phyloP scores from a whole-genome alignment of 306 rosid species.

The Cucurbita moschata region DNA sequence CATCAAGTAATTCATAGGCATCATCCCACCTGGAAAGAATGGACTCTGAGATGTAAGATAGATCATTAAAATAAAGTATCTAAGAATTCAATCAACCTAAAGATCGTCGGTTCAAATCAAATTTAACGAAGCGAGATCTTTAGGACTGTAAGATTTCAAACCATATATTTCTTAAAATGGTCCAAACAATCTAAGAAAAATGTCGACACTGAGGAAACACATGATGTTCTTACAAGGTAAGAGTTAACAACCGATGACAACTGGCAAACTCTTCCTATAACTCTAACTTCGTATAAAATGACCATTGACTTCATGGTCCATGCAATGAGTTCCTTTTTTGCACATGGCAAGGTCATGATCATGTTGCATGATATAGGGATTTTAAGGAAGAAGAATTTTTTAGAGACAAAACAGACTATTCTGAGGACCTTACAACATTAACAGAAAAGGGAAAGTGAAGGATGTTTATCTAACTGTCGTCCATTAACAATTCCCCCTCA shows the following conservation, averaged over 20 bases:
- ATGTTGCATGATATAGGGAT: neutral
- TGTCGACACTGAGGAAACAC: neutral
- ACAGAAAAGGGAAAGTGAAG: neutral
- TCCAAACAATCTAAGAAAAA: conserved; percentile 4
- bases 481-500: neutral
- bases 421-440: neutral
- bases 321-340: neutral
- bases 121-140: neutral
- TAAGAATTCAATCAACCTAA: neutral
- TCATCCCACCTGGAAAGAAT: conserved; percentile 54
- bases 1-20: conserved; percentile 60
- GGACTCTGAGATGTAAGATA: conserved; percentile 16
- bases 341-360: neutral
- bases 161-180: neutral
- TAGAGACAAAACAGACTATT: too few relatives aligned
- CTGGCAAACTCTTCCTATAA: neutral
- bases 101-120: neutral
- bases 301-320: neutral
- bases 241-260: neutral
- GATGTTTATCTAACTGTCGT: neutral
- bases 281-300: neutral
- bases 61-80: neutral
- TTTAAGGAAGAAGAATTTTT: too few relatives aligned
- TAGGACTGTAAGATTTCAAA: neutral
- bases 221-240: neutral